Conservation (phyloP, 441 rosid species). For the Pelargonium myrrhifolium region DNA sequence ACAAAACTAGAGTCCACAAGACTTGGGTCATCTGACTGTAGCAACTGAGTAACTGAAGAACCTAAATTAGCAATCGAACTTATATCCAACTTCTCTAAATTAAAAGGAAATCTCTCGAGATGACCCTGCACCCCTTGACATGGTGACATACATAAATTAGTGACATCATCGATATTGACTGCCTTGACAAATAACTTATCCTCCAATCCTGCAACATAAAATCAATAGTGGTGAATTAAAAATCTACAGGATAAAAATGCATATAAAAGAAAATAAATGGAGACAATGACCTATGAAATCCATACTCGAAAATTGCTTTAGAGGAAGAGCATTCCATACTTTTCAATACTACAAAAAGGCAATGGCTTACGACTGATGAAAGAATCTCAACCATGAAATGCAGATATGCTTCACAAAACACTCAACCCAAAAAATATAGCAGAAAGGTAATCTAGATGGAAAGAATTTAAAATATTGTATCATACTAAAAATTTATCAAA, state of each 20-base stretch:
- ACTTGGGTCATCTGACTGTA: conserved; percentile 55
- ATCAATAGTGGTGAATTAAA: not conserved
- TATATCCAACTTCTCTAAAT: conserved; percentile 62
- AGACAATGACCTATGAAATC: too few species aligned
- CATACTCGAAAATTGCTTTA: too few species aligned
- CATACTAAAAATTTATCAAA: too few species aligned
- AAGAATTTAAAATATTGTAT: not conserved
- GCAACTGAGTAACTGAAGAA: conserved; percentile 52
- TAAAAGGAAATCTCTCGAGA: conserved; percentile 42
- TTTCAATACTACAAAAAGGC: too few species aligned
- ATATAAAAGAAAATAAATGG: too few species aligned
- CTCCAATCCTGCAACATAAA: conserved; percentile 46
- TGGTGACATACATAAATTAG: conserved; percentile 62
- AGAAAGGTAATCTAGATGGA: not conserved
- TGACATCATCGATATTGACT: conserved; percentile 36
- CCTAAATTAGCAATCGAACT: conserved; percentile 47
- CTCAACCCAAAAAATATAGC: not conserved
- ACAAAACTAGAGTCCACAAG: conserved; percentile 50
- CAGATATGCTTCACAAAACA: too few species aligned
- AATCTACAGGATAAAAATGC: not conserved
- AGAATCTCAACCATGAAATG: too few species aligned
- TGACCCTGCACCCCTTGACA: conserved; percentile 47
- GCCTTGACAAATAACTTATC: conserved; percentile 58
- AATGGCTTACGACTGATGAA: too few species aligned
- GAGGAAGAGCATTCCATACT: too few species aligned